Evolutionary conservation across 345 rosid genomes (phyloP).

Genomic region (Lumnitzera racemosa): DNA sequence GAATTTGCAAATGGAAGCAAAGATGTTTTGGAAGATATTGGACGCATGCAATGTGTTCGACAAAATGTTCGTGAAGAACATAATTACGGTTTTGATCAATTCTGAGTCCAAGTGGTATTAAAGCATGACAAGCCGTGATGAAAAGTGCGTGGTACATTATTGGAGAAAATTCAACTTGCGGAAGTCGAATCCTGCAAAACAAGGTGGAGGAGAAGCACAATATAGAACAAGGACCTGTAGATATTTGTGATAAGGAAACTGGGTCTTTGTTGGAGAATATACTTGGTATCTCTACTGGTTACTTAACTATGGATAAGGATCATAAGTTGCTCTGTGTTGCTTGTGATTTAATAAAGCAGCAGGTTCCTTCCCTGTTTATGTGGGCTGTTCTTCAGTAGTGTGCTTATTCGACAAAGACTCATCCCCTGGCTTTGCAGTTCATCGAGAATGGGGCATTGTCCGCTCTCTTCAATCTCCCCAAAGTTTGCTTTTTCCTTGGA

Average conservation of each 20-base stretch:
- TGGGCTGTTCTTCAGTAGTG: constrained; percentile 93
- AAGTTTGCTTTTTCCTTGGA: constrained; percentile 79
- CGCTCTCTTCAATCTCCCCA: constrained; percentile 76
- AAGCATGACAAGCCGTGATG: no score
- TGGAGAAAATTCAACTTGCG: constrained; percentile 51
- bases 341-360: constrained; percentile 74
- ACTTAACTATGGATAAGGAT: constrained; percentile 65
- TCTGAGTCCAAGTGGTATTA: no score
- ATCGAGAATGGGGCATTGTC: constrained; percentile 78
- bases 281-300: constrained; percentile 80
- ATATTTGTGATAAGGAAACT: constrained; percentile 39
- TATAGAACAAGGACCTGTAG: constrained; percentile 51
- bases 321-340: constrained; percentile 53
- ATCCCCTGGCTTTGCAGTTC: constrained; percentile 67
- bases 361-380: constrained; percentile 82
- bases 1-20: constrained; percentile 80
- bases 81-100: no score
- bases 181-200: constrained; percentile 43
- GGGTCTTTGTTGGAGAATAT: constrained; percentile 40
- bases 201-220: constrained; percentile 58
- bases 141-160: neutral
- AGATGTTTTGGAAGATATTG: constrained; percentile 83
- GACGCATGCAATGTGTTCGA: constrained; percentile 55
- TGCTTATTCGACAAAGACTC: constrained; percentile 86
- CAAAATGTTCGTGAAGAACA: no score